These are phyloP conservation scores for Purshia tridentata DNA, from an alignment of 306 rosid species.

Conservation along the genomic window DNA sequence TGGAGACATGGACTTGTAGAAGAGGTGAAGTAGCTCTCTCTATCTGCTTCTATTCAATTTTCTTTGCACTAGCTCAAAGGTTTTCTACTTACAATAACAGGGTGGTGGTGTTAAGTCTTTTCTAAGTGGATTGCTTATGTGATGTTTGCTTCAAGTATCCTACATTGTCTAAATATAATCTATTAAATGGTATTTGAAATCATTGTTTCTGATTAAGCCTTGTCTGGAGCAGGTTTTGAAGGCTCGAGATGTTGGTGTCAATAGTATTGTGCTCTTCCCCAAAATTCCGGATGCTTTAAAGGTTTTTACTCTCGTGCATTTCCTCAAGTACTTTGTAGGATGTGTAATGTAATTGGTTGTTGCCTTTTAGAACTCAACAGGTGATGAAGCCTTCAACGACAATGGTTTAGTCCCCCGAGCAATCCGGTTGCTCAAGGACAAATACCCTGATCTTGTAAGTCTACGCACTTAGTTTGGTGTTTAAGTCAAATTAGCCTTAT, in stretches of 20 bases:
- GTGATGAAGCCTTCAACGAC: conserved; percentile 88
- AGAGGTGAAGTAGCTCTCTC: conserved; percentile 53
- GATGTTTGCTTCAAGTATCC: background rate
- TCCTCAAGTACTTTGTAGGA: background rate
- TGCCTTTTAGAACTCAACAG: conserved; percentile 62
- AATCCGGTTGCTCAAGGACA: conserved; percentile 82
- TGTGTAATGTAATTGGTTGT: conserved; percentile 27
- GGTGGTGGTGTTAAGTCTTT: no score
- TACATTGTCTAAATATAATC: background rate
- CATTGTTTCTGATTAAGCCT: background rate
- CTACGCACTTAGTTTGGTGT: conserved; percentile 1
- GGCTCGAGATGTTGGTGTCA: conserved; percentile 91
- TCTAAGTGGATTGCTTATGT: no score
- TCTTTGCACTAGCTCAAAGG: background rate
- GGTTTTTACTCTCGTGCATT: conserved; percentile 47
- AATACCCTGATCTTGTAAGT: conserved; percentile 94
- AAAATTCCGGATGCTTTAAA: conserved; percentile 92
- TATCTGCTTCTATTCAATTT: background rate
- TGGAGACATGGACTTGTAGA: conserved; percentile 97
- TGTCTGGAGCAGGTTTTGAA: conserved; percentile 66
- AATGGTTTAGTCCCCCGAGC: conserved; percentile 91
- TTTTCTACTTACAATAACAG: no score
- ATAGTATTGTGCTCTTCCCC: conserved; percentile 86
- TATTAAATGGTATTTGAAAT: background rate
- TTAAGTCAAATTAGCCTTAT: conserved; percentile 17